These are phyloP conservation scores for Claviceps sp. DNA, from an alignment of 2,329 filamentous ascomycete species.

Conservation along the genomic window DNA sequence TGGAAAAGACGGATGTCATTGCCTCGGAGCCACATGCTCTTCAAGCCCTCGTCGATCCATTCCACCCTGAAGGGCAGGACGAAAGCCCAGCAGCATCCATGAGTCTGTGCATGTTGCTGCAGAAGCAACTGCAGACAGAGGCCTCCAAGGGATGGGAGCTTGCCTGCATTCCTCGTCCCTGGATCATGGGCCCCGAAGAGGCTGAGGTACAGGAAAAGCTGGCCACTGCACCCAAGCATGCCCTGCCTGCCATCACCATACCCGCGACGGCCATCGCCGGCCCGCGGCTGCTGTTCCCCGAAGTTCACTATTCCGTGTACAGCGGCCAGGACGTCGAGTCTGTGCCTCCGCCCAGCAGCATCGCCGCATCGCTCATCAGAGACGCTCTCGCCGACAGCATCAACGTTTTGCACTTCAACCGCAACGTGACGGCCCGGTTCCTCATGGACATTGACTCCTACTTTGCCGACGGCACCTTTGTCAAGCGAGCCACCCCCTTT, in stretches of 20 bases:
- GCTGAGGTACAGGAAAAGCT: constrained; percentile 46
- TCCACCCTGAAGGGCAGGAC: constrained; percentile 49
- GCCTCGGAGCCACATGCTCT: constrained; percentile 77
- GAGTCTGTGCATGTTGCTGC: constrained; percentile 68
- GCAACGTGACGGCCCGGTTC: constrained; percentile 73
- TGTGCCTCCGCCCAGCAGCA: constrained; percentile 62
- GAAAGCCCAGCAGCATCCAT: constrained; percentile 48
- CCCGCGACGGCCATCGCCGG: constrained; percentile 66
- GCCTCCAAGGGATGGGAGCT: constrained; percentile 63
- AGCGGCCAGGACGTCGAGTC: constrained; percentile 76
- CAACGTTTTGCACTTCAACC: constrained; percentile 87
- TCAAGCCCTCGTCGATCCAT: constrained; percentile 78
- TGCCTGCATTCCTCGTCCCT: constrained; percentile 52
- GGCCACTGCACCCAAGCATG: constrained; percentile 54
- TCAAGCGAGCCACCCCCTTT: constrained; percentile 85
- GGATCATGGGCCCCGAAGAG: constrained; percentile 49
- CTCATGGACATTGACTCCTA: constrained; percentile 92
- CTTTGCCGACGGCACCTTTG: constrained; percentile 79
- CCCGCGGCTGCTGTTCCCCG: constrained; percentile 68
- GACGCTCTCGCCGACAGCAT: constrained; percentile 86
- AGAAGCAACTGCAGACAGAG: constrained; percentile 74
- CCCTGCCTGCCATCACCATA: constrained; percentile 62
- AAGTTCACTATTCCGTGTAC: constrained; percentile 90
- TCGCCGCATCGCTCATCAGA: constrained; percentile 71
- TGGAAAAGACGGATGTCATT: constrained; percentile 92